A percentile compares a stretch with the other conserved stretches of the same genome.
Conservation (phyloP, 2,329 filamentous ascomycete species). For the Aureobasidium sp. region DNA sequence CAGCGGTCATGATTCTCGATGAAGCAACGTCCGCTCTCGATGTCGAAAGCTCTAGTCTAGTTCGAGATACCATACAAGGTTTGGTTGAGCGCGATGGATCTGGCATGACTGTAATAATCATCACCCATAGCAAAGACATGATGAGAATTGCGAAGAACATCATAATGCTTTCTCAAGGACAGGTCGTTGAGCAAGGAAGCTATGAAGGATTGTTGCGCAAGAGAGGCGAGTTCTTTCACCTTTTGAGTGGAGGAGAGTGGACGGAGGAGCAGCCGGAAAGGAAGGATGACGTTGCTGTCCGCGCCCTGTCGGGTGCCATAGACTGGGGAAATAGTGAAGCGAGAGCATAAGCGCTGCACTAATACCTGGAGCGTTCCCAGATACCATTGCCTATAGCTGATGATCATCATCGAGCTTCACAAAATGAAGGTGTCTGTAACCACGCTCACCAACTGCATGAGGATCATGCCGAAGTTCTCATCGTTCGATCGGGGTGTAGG, state of each 20-base stretch:
- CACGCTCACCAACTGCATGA: background rate
- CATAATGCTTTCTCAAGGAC: conserved; percentile 60
- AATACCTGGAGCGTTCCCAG: background rate
- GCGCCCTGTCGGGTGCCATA: background rate
- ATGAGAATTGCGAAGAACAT: conserved; percentile 71
- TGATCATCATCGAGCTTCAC: background rate
- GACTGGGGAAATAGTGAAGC: background rate
- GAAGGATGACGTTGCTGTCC: background rate
- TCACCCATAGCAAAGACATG: conserved; percentile 79
- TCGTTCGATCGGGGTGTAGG: too few relatives aligned
- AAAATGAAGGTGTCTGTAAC: background rate
- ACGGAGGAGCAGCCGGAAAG: conserved; percentile 5
- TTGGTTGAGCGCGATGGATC: conserved; percentile 35
- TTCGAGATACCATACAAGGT: conserved; percentile 53
- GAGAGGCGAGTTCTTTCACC: conserved; percentile 24
- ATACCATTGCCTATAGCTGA: background rate
- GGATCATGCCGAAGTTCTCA: too few relatives aligned
- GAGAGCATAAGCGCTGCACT: background rate
- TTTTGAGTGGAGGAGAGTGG: conserved; percentile 30
- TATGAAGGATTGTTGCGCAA: conserved; percentile 51
- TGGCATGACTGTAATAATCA: conserved; percentile 62
- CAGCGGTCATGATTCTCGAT: conserved; percentile 69
- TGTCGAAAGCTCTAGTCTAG: conserved; percentile 51
- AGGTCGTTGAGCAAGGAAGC: conserved; percentile 56
- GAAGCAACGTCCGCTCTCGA: conserved; percentile 82